These are phyloP conservation scores for Dothideomycetes sp. DNA, from an alignment of 2,329 filamentous ascomycete genomes.

Conservation along the genomic window DNA sequence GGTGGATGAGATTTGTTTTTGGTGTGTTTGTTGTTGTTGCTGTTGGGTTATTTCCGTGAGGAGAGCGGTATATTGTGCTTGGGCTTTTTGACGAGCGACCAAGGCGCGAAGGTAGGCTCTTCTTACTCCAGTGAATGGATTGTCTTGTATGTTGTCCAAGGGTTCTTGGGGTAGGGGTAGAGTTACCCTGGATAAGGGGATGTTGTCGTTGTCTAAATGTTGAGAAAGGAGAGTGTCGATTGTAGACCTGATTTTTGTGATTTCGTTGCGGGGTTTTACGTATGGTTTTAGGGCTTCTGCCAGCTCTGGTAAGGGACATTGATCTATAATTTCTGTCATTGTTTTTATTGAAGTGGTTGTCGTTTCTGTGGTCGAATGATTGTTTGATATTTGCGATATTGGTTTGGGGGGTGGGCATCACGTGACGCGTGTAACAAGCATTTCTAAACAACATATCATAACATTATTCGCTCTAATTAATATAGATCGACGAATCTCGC, in stretches of 20 bases:
- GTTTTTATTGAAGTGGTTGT: background rate
- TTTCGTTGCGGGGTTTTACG: conserved; percentile 10
- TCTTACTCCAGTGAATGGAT: conserved; percentile 4
- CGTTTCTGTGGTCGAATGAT: background rate
- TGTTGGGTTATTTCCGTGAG: background rate
- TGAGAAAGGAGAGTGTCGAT: conserved; percentile 2
- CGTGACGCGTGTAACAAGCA: too few relatives aligned
- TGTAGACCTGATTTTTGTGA: conserved; percentile 3
- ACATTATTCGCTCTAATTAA: background rate
- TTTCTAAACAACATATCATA: too few relatives aligned
- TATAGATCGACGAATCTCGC: too few relatives aligned
- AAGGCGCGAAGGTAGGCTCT: conserved; percentile 6
- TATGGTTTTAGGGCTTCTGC: conserved; percentile 14
- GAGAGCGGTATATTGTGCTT: background rate
- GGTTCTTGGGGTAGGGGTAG: background rate
- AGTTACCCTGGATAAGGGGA: background rate
- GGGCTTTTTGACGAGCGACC: conserved; percentile 10
- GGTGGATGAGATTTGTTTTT: too few relatives aligned
- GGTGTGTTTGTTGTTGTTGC: background rate
- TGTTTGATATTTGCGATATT: too few relatives aligned
- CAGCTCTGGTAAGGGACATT: conserved; percentile 14
- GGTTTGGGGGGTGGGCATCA: too few relatives aligned
- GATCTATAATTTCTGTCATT: conserved; percentile 5
- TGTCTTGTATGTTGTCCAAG: background rate
- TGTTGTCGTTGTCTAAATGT: background rate